Conservation (phyloP, 495 filamentous ascomycete genomes). For the Penicillium pancosmium region DNA sequence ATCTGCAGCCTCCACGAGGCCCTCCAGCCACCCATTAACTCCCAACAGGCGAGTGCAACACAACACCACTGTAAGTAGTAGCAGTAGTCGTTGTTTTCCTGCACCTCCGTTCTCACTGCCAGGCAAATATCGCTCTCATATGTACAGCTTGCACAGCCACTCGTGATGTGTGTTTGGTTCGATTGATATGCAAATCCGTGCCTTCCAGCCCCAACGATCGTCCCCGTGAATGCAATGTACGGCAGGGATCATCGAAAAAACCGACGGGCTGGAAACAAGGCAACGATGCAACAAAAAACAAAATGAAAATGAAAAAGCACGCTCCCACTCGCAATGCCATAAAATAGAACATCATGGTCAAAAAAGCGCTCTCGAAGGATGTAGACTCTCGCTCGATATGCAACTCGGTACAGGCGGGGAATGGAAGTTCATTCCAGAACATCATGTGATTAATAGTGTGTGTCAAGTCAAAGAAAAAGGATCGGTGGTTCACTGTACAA, state of each 20-base stretch:
- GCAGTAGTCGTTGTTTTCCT: conserved; percentile 12
- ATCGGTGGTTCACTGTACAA: conserved; percentile 32
- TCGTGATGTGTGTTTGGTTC: conserved; percentile 9
- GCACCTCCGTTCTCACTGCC: conserved; percentile 12
- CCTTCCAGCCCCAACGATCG: conserved; percentile 8
- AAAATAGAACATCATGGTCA: background rate
- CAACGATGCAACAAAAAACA: conserved; percentile 7
- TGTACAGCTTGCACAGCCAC: conserved; percentile 44
- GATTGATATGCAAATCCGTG: conserved; percentile 17
- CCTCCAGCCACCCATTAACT: conserved; percentile 32
- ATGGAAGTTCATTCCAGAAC: conserved; percentile 18
- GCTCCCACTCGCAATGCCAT: conserved; percentile 4
- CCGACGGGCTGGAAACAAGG: background rate
- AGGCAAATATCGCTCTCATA: conserved; percentile 27
- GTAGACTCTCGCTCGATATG: conserved; percentile 5
- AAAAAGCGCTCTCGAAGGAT: background rate
- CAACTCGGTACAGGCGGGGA: conserved; percentile 32
- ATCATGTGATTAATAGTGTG: too few relatives aligned
- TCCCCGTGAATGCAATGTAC: conserved; percentile 12
- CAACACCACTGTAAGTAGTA: too few relatives aligned
- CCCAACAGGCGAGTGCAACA: conserved; percentile 14
- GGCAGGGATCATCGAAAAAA: background rate
- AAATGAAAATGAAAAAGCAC: conserved; percentile 4
- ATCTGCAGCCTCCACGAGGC: conserved; percentile 33
- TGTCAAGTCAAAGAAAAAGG: background rate